Percentiles rank a stretch among this genome's conserved stretches.
phyloP scores from a whole-genome alignment of 306 rosid genomes.

The Coriaria nepalensis region DNA sequence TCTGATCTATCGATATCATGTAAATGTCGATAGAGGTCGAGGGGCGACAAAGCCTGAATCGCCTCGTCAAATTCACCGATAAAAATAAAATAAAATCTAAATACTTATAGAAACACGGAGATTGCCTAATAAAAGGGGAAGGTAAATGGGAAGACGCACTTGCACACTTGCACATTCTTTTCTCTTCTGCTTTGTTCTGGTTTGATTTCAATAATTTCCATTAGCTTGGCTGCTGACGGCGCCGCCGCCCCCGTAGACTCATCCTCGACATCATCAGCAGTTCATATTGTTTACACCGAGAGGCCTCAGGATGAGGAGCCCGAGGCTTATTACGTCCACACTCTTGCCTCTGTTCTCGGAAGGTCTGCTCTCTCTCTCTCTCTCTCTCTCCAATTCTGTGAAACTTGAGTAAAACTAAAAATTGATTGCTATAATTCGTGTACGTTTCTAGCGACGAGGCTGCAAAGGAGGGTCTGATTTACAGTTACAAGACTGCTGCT shows the following conservation, averaged over 20 bases:
- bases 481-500: slow-evolving; percentile 77
- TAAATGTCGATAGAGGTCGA: too few species aligned
- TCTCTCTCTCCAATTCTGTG: slow-evolving; percentile 5
- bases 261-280: slow-evolving; percentile 30
- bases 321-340: slow-evolving; percentile 68
- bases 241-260: slow-evolving; percentile 14
- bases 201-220: slow-evolving; percentile 6
- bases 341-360: slow-evolving; percentile 78
- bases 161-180: background rate
- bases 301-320: slow-evolving; percentile 47
- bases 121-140: background rate
- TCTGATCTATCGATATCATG: too few species aligned
- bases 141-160: background rate
- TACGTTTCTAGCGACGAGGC: slow-evolving; percentile 51
- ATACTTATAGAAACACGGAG: too few species aligned
- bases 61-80: too few species aligned
- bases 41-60: too few species aligned
- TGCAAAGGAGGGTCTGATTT: slow-evolving; percentile 80
- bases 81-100: too few species aligned
- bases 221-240: slow-evolving; percentile 30
- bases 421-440: background rate
- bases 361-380: slow-evolving; percentile 26
- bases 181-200: background rate
- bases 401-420: background rate
- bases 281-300: slow-evolving; percentile 80